These are phyloP conservation scores for Cordyceps militaris DNA, from an alignment of 2,329 filamentous ascomycete genomes.

Conservation along the genomic window DNA sequence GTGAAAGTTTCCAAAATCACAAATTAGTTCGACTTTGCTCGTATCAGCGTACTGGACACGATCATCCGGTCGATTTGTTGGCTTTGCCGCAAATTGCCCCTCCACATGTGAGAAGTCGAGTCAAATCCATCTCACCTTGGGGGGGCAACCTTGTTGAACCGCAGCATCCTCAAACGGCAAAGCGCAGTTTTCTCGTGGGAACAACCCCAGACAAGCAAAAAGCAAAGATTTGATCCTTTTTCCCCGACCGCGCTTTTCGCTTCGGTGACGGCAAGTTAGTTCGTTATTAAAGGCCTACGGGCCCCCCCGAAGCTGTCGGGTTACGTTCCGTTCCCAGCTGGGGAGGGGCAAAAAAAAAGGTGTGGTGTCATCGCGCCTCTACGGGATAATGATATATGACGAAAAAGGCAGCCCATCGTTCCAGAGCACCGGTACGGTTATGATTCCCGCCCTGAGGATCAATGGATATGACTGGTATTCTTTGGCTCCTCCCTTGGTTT, in stretches of 20 bases:
- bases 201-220: constrained; percentile 15
- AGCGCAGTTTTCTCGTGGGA: constrained; percentile 18
- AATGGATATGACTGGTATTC: background rate
- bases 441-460: no score
- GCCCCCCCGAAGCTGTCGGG: constrained; percentile 5
- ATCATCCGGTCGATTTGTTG: background rate
- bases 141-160: background rate
- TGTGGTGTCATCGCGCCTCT: background rate
- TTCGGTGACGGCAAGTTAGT: no score
- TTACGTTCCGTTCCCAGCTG: background rate
- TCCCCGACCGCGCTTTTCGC: no score
- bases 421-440: constrained; percentile 1
- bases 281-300: no score
- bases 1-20: no score
- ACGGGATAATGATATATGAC: background rate
- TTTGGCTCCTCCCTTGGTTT: background rate
- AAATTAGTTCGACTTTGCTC: background rate
- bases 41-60: background rate
- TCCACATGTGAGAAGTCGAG: background rate
- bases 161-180: constrained; percentile 13
- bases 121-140: no score
- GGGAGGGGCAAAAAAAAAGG: background rate
- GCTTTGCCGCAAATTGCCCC: background rate
- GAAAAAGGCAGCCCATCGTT: background rate
- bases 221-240: background rate